Percentiles rank a stretch among this genome's conserved stretches.
Evolutionary conservation across 768 basidiomycete species (phyloP).

Genomic region (Naganishia vishniacii): DNA sequence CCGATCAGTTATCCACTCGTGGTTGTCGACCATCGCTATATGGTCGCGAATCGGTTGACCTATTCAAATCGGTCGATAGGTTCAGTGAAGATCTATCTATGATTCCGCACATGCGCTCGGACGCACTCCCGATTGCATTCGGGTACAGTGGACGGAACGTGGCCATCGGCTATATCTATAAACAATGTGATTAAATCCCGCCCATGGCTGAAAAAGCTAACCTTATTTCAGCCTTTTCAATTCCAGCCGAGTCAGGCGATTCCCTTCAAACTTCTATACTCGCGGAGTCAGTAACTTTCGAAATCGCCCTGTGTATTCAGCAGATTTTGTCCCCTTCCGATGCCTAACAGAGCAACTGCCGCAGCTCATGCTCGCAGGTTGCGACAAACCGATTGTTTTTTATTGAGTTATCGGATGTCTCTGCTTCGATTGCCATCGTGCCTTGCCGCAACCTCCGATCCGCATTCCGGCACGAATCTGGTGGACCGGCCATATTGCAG

Average conservation of each 20-base stretch:
- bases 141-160: too few species aligned
- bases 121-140: too few species aligned
- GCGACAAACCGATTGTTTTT: slow-evolving; percentile 1
- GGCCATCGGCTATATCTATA: too few species aligned
- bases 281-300: too few species aligned
- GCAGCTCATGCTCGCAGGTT: not conserved
- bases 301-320: not conserved
- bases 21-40: too few species aligned
- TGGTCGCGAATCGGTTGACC: too few species aligned
- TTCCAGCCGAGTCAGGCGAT: not conserved
- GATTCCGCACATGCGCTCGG: too few species aligned
- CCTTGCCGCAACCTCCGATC: not conserved
- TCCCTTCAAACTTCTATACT: not conserved
- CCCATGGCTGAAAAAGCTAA: not conserved
- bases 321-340: not conserved
- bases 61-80: too few species aligned
- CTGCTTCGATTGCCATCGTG: not conserved
- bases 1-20: too few species aligned
- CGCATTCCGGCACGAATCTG: not conserved
- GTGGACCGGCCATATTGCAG: not conserved
- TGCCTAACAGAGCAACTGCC: not conserved
- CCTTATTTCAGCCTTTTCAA: slow-evolving; percentile 1
- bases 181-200: not conserved
- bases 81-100: too few species aligned
- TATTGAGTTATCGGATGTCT: slow-evolving; percentile 21